A percentile compares a stretch with the other conserved stretches of the same genome.
These are phyloP conservation scores for Cyberlindnera mississippiensis DNA, from an alignment of 805 yeast species.

Conservation along the genomic window DNA sequence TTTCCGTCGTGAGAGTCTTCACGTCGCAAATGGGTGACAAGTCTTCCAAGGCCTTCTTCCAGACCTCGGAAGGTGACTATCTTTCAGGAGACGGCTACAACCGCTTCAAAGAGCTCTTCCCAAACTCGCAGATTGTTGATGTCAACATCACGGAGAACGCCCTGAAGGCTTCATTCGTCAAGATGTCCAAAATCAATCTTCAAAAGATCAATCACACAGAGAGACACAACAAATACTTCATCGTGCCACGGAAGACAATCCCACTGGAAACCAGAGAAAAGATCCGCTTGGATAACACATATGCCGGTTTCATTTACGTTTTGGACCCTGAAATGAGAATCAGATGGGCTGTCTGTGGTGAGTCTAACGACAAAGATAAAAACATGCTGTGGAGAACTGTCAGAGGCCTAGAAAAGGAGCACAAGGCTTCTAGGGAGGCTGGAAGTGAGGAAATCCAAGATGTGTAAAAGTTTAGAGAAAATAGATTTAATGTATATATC, in stretches of 20 bases:
- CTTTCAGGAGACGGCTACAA: constrained; percentile 38
- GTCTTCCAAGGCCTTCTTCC: constrained; percentile 59
- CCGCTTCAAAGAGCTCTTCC: constrained; percentile 38
- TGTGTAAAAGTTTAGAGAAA: too few species aligned
- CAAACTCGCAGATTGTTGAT: constrained; percentile 69
- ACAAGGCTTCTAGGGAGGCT: constrained; percentile 14
- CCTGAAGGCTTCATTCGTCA: constrained; percentile 62
- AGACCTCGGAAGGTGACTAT: constrained; percentile 39
- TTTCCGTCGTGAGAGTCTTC: constrained; percentile 61
- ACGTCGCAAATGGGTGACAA: constrained; percentile 69
- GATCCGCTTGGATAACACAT: constrained; percentile 65
- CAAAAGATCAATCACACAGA: constrained; percentile 41
- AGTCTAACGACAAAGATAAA: constrained; percentile 63
- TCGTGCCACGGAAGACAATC: constrained; percentile 58
- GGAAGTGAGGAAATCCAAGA: too few species aligned
- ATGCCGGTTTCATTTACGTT: constrained; percentile 79
- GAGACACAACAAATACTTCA: constrained; percentile 55
- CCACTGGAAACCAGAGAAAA: constrained; percentile 53
- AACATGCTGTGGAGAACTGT: constrained; percentile 63
- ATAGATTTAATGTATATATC: too few species aligned
- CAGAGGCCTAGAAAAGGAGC: constrained; percentile 52
- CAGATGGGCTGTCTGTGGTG: constrained; percentile 91
- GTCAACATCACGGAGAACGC: constrained; percentile 71
- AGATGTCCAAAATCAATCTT: constrained; percentile 44
- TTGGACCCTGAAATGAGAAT: constrained; percentile 72